Evolutionary conservation across 768 basidiomycete genomes (phyloP), one percentile per base, ranked within the genome.

Genomic region (Pleurotus citrinopileatus): DNA sequence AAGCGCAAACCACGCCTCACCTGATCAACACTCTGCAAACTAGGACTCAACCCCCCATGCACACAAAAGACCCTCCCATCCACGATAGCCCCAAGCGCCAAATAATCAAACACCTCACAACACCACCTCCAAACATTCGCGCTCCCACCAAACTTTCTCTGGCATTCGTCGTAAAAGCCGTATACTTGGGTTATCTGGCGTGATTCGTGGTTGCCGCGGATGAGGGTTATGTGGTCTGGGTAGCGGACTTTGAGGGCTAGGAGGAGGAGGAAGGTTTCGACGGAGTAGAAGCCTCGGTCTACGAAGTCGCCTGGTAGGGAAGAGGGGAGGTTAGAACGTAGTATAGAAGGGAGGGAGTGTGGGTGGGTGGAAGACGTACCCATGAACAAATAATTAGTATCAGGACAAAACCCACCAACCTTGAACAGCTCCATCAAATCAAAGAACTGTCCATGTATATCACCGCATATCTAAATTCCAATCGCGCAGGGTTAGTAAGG

Each of bases 91-190:
- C 89, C 94, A 36, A 98, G 74, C 25, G 92, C 91, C 43, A 98
- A 83, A 69, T 97, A 98, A 68, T 98, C 96, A 61, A 99, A 99
- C 7, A 98, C 94, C 64, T 98, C 95, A 67, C 94, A 98, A 70
- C 95, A 98, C 84, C 94, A 97, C 59, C 96, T 73, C 95, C 96
- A 98, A 53, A 98, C 96, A 68, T 94, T 94, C 56, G 84, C 86
- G 62, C 82, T 85, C 3, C 95, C 95, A 5, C 15, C 15, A 63
- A 97, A 98, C 69, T 98, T 98, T 29, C 95, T 75, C 69, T 94
- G 91, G 68, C 96, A 98, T 66, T 98, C 96, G 70, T 98, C 96
- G 70, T 91, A 93, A 64, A 93, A 93, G 17, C 91, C 91, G 66
- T 94, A 94, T 0, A 94, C 92, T 67, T 98, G 96, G 0, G 96